A percentile compares a stretch with the other conserved stretches of the same genome.
Conservation (phyloP, 805 yeast genomes). For the Saturnispora zaruensis region DNA sequence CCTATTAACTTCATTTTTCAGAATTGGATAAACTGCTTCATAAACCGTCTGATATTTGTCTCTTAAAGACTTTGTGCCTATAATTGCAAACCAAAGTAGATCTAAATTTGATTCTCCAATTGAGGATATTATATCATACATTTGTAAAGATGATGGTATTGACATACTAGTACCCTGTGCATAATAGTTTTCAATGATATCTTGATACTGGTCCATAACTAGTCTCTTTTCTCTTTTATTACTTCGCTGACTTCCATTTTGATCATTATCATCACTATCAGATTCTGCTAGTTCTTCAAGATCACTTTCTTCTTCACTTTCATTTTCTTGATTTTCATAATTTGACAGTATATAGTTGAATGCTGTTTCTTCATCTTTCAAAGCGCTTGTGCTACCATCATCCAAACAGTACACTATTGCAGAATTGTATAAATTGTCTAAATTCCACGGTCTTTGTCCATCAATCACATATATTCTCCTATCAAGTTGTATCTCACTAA, state of each 20-base stretch:
- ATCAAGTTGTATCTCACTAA: conserved; percentile 26
- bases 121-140: conserved; percentile 69
- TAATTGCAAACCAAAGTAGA: conserved; percentile 74
- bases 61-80: conserved; percentile 81
- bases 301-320: conserved; percentile 30
- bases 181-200: conserved; percentile 64
- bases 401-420: conserved; percentile 73
- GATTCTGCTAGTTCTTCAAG: conserved; percentile 25
- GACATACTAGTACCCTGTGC: conserved; percentile 71
- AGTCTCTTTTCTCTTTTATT: conserved; percentile 33
- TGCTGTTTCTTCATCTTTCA: conserved; percentile 51
- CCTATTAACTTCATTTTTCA: conserved; percentile 77
- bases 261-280: conserved; percentile 25
- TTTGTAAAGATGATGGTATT: conserved; percentile 67
- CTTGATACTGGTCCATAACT: conserved; percentile 41
- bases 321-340: conserved; percentile 30
- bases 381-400: conserved; percentile 68
- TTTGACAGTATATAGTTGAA: conserved; percentile 43
- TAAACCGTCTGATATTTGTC: conserved; percentile 67
- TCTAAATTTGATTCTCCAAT: conserved; percentile 74
- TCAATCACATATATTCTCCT: conserved; percentile 77
- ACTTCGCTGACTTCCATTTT: conserved; percentile 12
- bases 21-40: conserved; percentile 58
- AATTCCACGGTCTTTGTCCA: conserved; percentile 93
- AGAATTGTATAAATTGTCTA: conserved; percentile 85